These are phyloP conservation scores for Bretschneidera sinensis DNA, from an alignment of 345 rosid species.

Conservation along the genomic window DNA sequence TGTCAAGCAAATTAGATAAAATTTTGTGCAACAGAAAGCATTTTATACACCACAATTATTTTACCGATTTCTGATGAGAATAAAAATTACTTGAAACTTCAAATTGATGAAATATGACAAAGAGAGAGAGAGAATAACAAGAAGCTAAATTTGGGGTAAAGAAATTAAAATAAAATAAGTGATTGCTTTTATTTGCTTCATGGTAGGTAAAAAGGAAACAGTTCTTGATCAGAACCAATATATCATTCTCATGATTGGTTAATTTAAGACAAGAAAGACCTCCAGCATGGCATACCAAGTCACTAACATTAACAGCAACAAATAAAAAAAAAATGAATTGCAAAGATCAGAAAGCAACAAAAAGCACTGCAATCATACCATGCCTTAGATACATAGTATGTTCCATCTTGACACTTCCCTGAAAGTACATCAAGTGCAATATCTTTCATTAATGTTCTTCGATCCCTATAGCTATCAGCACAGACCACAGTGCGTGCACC, in stretches of 20 bases:
- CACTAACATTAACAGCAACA: conserved; percentile 7
- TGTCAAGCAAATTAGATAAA: neutral
- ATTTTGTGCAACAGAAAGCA: neutral
- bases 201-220: too few species aligned
- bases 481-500: conserved; percentile 60
- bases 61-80: neutral
- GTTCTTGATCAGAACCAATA: too few species aligned
- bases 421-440: conserved; percentile 56
- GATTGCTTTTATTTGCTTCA: too few species aligned
- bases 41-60: neutral
- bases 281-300: neutral
- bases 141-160: neutral
- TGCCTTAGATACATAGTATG: conserved; percentile 63
- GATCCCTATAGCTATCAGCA: conserved; percentile 91
- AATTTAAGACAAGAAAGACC: too few species aligned
- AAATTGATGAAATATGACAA: conserved; percentile 2
- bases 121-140: neutral
- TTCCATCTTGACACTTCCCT: conserved; percentile 65
- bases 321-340: conserved; percentile 11
- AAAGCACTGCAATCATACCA: conserved; percentile 52
- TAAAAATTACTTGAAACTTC: conserved; percentile 1
- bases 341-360: conserved; percentile 9
- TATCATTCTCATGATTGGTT: too few species aligned
- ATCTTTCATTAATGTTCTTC: conserved; percentile 71
- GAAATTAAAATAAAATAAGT: neutral